These are phyloP conservation scores for Didymellaceae sp. DNA, from an alignment of 2,329 filamentous ascomycete species.

Conservation along the genomic window DNA sequence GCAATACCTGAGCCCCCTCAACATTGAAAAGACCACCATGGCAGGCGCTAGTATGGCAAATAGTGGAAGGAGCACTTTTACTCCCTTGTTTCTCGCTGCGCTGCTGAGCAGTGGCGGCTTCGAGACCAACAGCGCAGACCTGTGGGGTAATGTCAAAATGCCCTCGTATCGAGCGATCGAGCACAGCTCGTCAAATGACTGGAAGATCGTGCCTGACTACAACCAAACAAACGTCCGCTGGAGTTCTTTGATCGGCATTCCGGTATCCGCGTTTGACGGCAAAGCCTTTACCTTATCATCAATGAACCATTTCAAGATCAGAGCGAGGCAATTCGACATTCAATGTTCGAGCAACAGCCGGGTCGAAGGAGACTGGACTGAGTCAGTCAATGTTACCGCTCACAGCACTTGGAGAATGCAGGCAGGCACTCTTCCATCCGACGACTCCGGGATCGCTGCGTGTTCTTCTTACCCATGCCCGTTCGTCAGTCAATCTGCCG, in stretches of 20 bases:
- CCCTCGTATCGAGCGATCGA: constrained; percentile 32
- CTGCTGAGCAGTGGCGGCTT: constrained; percentile 34
- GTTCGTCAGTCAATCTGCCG: constrained; percentile 25
- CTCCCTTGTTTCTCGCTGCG: constrained; percentile 30
- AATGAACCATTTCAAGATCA: constrained; percentile 29
- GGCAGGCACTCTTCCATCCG: not conserved
- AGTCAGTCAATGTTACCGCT: not conserved
- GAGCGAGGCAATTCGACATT: constrained; percentile 37
- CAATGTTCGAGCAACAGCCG: constrained; percentile 28
- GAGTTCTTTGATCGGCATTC: constrained; percentile 37
- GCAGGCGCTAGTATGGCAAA: constrained; percentile 19
- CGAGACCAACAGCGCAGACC: constrained; percentile 30
- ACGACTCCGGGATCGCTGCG: not conserved
- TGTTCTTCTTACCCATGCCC: constrained; percentile 31
- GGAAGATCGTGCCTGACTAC: constrained; percentile 23
- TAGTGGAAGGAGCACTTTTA: constrained; percentile 27
- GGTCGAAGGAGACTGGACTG: not conserved
- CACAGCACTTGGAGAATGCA: constrained; percentile 7
- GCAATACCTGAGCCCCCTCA: constrained; percentile 29
- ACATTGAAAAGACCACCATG: constrained; percentile 18
- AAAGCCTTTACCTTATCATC: constrained; percentile 1
- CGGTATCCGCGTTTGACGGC: constrained; percentile 14
- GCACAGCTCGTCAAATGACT: constrained; percentile 26
- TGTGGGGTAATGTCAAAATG: constrained; percentile 40
- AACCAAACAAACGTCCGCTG: constrained; percentile 26